Evolutionary conservation across 768 basidiomycete species (phyloP).

Genomic region (Ephemerocybe angulata): DNA sequence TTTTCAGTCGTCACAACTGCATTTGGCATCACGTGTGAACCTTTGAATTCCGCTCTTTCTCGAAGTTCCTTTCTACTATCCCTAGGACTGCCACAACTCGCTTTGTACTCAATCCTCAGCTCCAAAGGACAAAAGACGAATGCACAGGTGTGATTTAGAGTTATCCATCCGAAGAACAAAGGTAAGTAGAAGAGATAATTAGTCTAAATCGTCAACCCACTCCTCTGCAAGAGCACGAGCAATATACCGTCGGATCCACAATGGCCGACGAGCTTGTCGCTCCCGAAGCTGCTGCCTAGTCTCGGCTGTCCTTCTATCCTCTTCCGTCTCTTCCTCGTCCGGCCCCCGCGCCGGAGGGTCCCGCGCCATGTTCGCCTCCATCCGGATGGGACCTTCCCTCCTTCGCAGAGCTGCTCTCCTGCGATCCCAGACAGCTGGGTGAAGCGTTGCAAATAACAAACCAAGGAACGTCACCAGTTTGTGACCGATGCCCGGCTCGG

Average conservation of each 20-base stretch:
- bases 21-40: background rate
- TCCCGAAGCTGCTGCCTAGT: conserved; percentile 42
- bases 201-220: conserved; percentile 66
- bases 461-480: conserved; percentile 51
- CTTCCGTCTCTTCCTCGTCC: conserved; percentile 19
- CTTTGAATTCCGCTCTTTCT: background rate
- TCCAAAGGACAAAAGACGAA: background rate
- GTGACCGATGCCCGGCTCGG: conserved; percentile 47
- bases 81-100: background rate
- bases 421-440: conserved; percentile 74
- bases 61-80: background rate
- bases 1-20: background rate
- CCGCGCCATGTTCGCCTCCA: conserved; percentile 52
- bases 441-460: conserved; percentile 57
- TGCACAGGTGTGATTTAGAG: background rate
- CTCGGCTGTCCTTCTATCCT: conserved; percentile 30
- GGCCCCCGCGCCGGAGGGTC: conserved; percentile 15
- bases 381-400: conserved; percentile 64
- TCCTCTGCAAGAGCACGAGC: conserved; percentile 60
- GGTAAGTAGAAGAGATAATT: conserved; percentile 16
- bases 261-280: conserved; percentile 49
- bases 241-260: conserved; percentile 64
- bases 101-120: background rate
- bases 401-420: conserved; percentile 54
- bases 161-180: background rate